These are phyloP conservation scores for Amoebophrya sp. DNA, from an alignment of 169 alveolate genomes.

Conservation along the genomic window DNA sequence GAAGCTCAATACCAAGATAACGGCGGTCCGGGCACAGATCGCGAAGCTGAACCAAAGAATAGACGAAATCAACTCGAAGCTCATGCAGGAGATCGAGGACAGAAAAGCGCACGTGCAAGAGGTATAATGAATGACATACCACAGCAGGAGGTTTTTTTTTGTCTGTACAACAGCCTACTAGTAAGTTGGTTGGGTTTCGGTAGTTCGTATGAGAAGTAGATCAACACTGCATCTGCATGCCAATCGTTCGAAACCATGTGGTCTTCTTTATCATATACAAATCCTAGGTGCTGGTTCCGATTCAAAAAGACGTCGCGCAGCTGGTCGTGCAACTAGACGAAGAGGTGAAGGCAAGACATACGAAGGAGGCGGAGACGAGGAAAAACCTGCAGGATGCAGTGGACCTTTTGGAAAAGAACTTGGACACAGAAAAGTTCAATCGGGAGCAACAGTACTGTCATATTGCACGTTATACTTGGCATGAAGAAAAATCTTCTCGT, in stretches of 20 bases:
- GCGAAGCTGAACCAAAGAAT: neutral
- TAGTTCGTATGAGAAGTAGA: no score
- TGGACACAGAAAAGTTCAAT: neutral
- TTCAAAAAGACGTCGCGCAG: neutral
- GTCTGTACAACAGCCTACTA: no score
- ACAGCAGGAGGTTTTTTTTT: no score
- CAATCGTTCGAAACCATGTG: no score
- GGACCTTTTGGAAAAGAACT: neutral
- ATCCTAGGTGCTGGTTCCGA: neutral
- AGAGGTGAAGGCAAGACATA: conserved; percentile 7
- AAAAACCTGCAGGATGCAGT: conserved; percentile 19
- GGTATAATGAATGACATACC: neutral
- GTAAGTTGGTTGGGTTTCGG: no score
- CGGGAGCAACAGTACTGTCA: neutral
- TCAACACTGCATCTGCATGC: no score
- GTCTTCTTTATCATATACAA: no score
- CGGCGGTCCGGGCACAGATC: neutral
- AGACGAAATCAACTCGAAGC: neutral
- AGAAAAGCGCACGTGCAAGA: neutral
- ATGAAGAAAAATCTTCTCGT: no score
- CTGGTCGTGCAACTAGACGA: neutral
- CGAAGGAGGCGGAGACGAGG: conserved; percentile 1
- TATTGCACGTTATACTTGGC: no score
- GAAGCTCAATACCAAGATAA: neutral
- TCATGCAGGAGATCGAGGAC: neutral